Percentiles rank a stretch among this genome's conserved stretches.
These are phyloP conservation scores for Musa troglodytarum DNA, from an alignment of 176 grass and related monocot species.

Conservation along the genomic window DNA sequence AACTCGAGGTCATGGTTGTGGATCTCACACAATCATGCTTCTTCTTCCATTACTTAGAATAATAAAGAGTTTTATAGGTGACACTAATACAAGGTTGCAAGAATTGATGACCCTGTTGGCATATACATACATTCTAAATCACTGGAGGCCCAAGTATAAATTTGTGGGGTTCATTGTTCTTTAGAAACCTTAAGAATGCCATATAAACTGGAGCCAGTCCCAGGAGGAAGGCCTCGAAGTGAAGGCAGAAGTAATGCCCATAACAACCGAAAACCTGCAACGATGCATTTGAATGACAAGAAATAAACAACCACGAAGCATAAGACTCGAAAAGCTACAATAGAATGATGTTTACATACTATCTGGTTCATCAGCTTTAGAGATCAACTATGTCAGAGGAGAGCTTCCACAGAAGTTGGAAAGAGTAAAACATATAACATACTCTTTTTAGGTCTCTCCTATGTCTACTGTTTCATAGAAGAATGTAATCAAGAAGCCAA, in stretches of 20 bases:
- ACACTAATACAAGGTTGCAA: not conserved
- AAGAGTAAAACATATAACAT: not conserved
- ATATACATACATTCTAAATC: not conserved
- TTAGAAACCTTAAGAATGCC: constrained; percentile 17
- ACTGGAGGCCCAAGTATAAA: too few relatives aligned
- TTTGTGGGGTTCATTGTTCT: not conserved
- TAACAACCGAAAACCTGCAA: constrained; percentile 3
- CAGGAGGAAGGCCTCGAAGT: constrained; percentile 11
- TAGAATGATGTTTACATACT: too few relatives aligned
- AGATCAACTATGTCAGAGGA: too few relatives aligned
- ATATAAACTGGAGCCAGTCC: constrained; percentile 5
- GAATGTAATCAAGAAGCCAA: too few relatives aligned
- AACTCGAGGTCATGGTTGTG: too few relatives aligned
- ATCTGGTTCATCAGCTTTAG: too few relatives aligned
- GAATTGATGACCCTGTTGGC: not conserved
- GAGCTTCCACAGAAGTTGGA: not conserved
- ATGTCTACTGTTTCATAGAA: too few relatives aligned
- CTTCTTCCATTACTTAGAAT: not conserved
- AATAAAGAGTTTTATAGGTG: not conserved
- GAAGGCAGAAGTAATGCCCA: constrained; percentile 13
- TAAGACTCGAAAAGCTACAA: not conserved
- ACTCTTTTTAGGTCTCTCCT: too few relatives aligned
- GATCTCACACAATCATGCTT: not conserved
- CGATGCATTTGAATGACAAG: not conserved
- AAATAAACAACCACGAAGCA: not conserved